phyloP scores from a whole-genome alignment of 1,284 basidiomycete species.

The Blastosporella zonata region DNA sequence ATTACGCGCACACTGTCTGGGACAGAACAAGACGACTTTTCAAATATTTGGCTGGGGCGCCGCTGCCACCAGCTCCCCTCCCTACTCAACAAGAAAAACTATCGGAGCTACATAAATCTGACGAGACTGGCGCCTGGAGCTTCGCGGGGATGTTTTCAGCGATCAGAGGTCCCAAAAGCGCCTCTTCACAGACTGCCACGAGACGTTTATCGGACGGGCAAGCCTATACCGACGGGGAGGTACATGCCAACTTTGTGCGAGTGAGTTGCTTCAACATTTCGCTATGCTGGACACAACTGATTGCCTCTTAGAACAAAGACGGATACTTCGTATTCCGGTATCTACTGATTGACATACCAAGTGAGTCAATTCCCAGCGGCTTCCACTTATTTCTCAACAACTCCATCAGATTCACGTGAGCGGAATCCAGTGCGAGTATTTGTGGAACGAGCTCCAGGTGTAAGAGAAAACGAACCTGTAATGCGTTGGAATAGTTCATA shows the following conservation, averaged over 20 bases:
- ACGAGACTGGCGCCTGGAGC: constrained; percentile 45
- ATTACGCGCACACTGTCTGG: constrained; percentile 35
- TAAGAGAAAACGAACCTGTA: constrained; percentile 68
- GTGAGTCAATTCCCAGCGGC: constrained; percentile 40
- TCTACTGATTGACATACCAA: constrained; percentile 74
- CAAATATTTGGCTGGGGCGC: constrained; percentile 66
- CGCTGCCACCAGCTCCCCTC: constrained; percentile 34
- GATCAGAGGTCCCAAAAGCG: constrained; percentile 44
- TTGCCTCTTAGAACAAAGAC: constrained; percentile 54
- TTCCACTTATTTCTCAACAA: constrained; percentile 9
- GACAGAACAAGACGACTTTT: constrained; percentile 56
- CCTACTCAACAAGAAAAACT: constrained; percentile 29
- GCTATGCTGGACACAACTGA: constrained; percentile 14
- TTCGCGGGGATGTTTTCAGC: constrained; percentile 69
- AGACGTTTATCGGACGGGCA: constrained; percentile 36
- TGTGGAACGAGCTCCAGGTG: constrained; percentile 61
- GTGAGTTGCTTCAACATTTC: constrained; percentile 38
- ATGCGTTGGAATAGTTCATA: constrained; percentile 53
- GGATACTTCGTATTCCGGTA: constrained; percentile 79
- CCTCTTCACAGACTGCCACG: constrained; percentile 27
- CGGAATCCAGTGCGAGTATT: constrained; percentile 66
- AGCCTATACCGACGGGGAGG: constrained; percentile 70
- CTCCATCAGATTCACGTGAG: constrained; percentile 53
- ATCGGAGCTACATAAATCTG: constrained; percentile 30
- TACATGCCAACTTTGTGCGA: constrained; percentile 73